Evolutionary conservation across 768 basidiomycete species (phyloP), one percentile per base, ranked within the genome.

Genomic region (Tephrocybe sp.): DNA sequence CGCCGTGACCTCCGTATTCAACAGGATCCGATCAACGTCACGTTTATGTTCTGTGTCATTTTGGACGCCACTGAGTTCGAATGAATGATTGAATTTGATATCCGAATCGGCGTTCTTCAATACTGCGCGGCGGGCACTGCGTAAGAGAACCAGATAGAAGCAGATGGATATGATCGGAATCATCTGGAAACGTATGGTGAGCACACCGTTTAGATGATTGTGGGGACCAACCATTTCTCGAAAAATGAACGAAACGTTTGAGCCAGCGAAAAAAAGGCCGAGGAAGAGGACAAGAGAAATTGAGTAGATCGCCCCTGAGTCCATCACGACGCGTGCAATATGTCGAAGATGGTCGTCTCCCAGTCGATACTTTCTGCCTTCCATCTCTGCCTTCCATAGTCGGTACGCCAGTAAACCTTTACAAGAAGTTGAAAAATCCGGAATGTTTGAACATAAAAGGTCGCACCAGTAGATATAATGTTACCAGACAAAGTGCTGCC

Each of bases 141-240:
- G 44, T 25, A 44, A 24, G 19, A 44, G 30, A 22, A 44, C 21
- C 44, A 44, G 34, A 24, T 44, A 44, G 9, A 44, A 44, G 19
- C 44, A 44, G 4, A 44, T 44, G 31, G 44, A 32, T 25, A 44
- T 34, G 4, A 34, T 44, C 1, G 44, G 44, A n/a, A 44, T 22
- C 13, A 24, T 44, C 44, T 44, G 37, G 11, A 44, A 15, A 22
- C 19, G 12, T 8, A 6, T n/a, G 13, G 4, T 34, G 18, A 34
- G 32, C 12, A 22, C 2, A n/a, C 4, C 4, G 32, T 44, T 13
- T 16, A 22, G 30, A 31, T 6, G 9, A 35, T 34, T 34, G 12
- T 1, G 5, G 22, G 7, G 22, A 24, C 44, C n/a, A 2, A 44
- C 44, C 22, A 44, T 15, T 1, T 44, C 44, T 19, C 12, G 12